phyloP scores from a whole-genome alignment of 1,284 basidiomycete species.

The Cronartium quercuum region DNA sequence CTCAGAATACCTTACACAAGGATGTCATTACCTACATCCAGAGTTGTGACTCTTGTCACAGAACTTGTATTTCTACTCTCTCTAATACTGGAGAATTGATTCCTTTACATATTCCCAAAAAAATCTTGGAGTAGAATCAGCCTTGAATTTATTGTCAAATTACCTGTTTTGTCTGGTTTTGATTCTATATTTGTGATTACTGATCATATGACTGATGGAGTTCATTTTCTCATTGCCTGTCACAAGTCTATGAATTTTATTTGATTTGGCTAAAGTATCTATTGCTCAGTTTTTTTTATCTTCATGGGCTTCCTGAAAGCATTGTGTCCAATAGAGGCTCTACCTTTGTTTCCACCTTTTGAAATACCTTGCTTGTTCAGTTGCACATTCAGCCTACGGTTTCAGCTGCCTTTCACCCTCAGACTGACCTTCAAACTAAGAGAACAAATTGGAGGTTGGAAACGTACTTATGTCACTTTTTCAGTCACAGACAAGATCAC shows the following conservation, averaged over 20 bases:
- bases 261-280: no score
- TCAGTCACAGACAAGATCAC: background rate
- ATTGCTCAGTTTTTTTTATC: no score
- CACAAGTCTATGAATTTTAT: no score
- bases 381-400: background rate
- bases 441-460: background rate
- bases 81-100: background rate
- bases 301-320: no score
- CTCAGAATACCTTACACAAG: background rate
- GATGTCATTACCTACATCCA: background rate
- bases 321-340: background rate
- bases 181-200: background rate
- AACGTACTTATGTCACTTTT: background rate
- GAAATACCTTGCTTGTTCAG: background rate
- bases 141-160: background rate
- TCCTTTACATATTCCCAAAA: background rate
- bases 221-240: no score
- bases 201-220: background rate
- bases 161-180: background rate
- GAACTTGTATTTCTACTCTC: background rate
- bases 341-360: background rate
- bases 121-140: background rate
- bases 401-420: background rate
- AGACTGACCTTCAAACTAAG: background rate
- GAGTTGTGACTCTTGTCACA: background rate